Conservation (phyloP, 2,329 filamentous ascomycete species). For the Cercospora citrullina region DNA sequence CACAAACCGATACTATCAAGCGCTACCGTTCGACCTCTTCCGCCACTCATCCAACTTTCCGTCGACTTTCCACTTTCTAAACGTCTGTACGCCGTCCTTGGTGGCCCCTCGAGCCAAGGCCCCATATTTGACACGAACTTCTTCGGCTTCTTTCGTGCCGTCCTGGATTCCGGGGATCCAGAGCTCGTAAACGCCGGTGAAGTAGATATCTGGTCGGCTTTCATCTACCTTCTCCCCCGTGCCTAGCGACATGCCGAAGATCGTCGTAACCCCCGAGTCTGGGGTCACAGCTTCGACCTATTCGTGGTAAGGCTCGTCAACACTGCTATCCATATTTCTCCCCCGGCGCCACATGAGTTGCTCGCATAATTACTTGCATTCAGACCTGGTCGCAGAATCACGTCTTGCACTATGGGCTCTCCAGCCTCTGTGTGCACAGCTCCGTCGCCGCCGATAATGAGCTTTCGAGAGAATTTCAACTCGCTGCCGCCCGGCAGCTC, state of each 20-base stretch:
- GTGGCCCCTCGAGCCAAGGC: background rate
- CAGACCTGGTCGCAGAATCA: background rate
- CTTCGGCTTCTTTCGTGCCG: background rate
- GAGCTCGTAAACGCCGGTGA: background rate
- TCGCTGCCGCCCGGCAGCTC: background rate
- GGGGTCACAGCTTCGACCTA: background rate
- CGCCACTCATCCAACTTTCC: background rate
- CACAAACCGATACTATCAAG: background rate
- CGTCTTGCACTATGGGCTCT: background rate
- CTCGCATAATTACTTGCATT: background rate
- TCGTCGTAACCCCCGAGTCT: background rate
- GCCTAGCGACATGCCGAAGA: background rate
- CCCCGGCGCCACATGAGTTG: background rate
- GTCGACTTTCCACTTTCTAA: background rate
- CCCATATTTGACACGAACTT: background rate
- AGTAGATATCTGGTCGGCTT: background rate
- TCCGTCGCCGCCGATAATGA: background rate
- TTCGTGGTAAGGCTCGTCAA: background rate
- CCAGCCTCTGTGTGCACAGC: background rate
- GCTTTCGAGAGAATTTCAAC: background rate
- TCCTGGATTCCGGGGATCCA: background rate
- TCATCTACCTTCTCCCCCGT: background rate
- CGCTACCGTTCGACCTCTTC: background rate
- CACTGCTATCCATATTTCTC: background rate
- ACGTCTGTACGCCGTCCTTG: background rate